Evolutionary conservation across 2,329 filamentous ascomycete species (phyloP), one percentile per base, ranked within the genome.

Genomic region (Pezicula radicicola): DNA sequence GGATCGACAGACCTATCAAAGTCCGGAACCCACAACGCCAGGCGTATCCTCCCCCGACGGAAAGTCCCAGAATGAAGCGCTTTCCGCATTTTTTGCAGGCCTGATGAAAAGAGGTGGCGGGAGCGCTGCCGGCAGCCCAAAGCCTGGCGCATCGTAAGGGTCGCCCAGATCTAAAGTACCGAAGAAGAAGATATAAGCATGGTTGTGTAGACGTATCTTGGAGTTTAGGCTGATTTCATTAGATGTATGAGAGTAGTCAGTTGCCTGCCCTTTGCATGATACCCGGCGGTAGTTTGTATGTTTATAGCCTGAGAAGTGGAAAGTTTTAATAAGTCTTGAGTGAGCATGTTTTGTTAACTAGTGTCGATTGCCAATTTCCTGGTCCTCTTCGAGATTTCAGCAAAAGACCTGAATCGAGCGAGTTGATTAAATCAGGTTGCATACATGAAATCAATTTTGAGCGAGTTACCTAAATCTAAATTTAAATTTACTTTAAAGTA

Each of bases 1-100:
- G 66, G 67, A 70, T 37, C 66, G 66, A 36, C 65, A 68, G 57
- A 62, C 55, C 18, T 64, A 65, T 39, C 60, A 62, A 50, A 64
- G 56, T 13, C 65, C 65, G n/a, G 67, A 63, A 41, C 61, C 64
- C 44, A 63, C 62, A 52, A 58, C 63, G 7, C 62, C 65, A 40
- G 62, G 52, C 40, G 51, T 55, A 44, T 45, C 59, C 30, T 60
- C 68, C 19, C 52, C 64, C 3, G 62, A 72, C 44, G 73, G 72
- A 16, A 80, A 80, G 64, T 71, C 72, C n/a, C 78, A 84, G 55
- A 79, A 82, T 46, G 80, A 84, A 66, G 76, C 77, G 30, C 66
- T 85, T 53, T 79, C 79, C 46, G 78, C 75, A 52, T 85, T 85
- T 66, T 85, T 85, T 61, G 77, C 75, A 12, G 76, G 76, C 10